Conservation (phyloP, 768 basidiomycete species). For the Crassisporium funariophilum region DNA sequence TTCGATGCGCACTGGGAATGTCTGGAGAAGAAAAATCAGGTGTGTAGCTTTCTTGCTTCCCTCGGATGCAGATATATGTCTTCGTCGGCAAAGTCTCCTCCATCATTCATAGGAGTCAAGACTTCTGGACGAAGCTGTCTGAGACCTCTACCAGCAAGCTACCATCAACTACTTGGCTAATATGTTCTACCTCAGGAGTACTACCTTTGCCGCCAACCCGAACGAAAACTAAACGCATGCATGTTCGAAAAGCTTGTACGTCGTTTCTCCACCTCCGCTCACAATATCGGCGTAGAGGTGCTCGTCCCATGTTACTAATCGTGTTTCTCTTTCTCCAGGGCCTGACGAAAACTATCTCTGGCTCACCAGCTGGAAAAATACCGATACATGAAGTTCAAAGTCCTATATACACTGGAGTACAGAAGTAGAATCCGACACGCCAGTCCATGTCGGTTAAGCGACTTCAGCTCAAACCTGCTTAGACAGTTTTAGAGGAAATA, state of each 20-base stretch:
- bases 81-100: too few relatives aligned
- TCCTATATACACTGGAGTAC: conserved; percentile 80
- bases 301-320: neutral
- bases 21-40: conserved; percentile 93
- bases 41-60: conserved; percentile 33
- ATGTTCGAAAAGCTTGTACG: conserved; percentile 95
- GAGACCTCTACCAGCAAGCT: neutral
- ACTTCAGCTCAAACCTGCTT: too few relatives aligned
- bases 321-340: conserved; percentile 52
- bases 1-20: conserved; percentile 95
- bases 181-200: conserved; percentile 62
- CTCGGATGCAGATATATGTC: too few relatives aligned
- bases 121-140: too few relatives aligned
- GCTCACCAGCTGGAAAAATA: conserved; percentile 75
- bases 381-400: conserved; percentile 88
- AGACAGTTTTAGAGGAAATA: too few relatives aligned
- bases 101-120: too few relatives aligned
- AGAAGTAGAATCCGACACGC: conserved; percentile 56
- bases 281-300: too few relatives aligned
- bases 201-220: conserved; percentile 85
- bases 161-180: neutral
- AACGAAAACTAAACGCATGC: conserved; percentile 87
- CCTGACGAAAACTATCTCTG: conserved; percentile 88
- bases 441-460: too few relatives aligned
- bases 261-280: conserved; percentile 16